phyloP scores from a whole-genome alignment of 2,329 filamentous ascomycete genomes.

The Arthroderma sp. region DNA sequence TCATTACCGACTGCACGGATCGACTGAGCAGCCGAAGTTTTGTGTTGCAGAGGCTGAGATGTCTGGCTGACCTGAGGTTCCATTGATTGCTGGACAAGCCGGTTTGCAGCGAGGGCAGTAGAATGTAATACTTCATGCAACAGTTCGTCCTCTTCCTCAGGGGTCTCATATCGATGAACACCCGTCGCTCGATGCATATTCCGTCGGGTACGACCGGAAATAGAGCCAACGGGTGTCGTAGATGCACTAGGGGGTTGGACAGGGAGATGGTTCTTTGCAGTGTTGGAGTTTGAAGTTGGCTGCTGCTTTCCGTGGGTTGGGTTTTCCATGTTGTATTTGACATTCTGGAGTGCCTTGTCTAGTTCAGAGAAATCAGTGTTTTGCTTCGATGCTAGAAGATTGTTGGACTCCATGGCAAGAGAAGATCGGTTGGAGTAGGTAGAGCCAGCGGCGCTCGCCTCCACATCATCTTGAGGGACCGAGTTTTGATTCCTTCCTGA shows the following conservation, averaged over 20 bases:
- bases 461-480: slow-evolving; percentile 73
- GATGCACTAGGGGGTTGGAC: slow-evolving; percentile 26
- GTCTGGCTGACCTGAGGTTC: slow-evolving; percentile 1
- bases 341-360: slow-evolving; percentile 48
- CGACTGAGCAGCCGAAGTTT: slow-evolving; percentile 38
- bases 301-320: slow-evolving; percentile 17
- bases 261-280: slow-evolving; percentile 19
- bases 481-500: slow-evolving; percentile 81
- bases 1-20: slow-evolving; percentile 11
- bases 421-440: slow-evolving; percentile 84
- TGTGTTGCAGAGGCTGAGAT: slow-evolving; percentile 34
- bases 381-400: slow-evolving; percentile 34
- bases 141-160: slow-evolving; percentile 92
- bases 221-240: slow-evolving; percentile 31
- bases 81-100: slow-evolving; percentile 42
- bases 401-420: slow-evolving; percentile 56
- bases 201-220: slow-evolving; percentile 68
- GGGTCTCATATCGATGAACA: slow-evolving; percentile 78
- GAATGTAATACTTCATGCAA: slow-evolving; percentile 77
- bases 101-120: slow-evolving; percentile 60
- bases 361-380: slow-evolving; percentile 45
- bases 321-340: slow-evolving; percentile 45
- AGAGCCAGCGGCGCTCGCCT: slow-evolving; percentile 81
- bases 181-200: slow-evolving; percentile 57
- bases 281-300: slow-evolving; percentile 7